phyloP scores from a whole-genome alignment of 2,329 filamentous ascomycete species.

The Ceratocystis cubensis region DNA sequence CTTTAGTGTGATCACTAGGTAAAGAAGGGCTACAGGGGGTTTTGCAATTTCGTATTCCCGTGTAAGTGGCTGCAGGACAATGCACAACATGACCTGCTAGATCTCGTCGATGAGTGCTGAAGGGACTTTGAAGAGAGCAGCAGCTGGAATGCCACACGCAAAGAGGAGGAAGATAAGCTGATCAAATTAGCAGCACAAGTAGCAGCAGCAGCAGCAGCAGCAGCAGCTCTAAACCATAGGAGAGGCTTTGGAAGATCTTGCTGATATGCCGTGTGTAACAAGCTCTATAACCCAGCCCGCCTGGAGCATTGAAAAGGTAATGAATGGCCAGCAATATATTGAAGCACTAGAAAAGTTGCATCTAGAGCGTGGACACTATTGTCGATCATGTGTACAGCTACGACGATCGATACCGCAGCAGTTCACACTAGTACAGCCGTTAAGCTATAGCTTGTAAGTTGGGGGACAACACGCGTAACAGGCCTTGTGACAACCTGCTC shows the following conservation, averaged over 20 bases:
- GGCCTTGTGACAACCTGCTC: background rate
- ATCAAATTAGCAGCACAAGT: background rate
- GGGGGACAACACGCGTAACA: background rate
- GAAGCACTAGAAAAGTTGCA: background rate
- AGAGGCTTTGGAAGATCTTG: background rate
- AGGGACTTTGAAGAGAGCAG: background rate
- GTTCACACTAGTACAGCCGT: conserved; percentile 3
- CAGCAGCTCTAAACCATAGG: too few species aligned
- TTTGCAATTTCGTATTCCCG: conserved; percentile 1
- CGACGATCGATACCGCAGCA: background rate
- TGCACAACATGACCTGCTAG: background rate
- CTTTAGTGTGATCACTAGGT: background rate
- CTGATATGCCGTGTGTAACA: background rate
- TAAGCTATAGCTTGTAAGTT: background rate
- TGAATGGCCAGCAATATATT: background rate
- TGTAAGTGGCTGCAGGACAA: background rate
- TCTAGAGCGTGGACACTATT: background rate
- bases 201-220: background rate
- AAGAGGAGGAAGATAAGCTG: background rate
- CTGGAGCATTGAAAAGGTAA: background rate
- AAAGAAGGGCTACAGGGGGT: background rate
- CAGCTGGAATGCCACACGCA: background rate
- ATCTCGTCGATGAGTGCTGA: background rate
- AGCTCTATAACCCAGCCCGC: background rate
- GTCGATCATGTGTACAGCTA: background rate